Conservation (phyloP, 2,329 filamentous ascomycete species). For the Microcyclospora tardicrescens region DNA sequence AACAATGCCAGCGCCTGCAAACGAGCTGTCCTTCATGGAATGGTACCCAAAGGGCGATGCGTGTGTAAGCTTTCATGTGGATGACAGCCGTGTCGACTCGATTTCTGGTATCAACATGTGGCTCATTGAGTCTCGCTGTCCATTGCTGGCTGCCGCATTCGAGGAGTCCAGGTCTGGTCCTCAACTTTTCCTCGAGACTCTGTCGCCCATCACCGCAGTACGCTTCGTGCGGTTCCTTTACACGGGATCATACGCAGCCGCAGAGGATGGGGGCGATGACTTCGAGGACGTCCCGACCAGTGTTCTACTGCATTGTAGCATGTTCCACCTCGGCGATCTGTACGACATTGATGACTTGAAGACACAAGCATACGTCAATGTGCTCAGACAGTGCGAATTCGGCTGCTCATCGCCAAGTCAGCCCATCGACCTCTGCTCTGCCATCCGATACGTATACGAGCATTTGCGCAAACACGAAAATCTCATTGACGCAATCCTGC, state of each 20-base stretch:
- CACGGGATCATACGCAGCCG: slow-evolving; percentile 25
- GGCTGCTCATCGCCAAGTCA: slow-evolving; percentile 26
- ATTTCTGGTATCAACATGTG: slow-evolving; percentile 23
- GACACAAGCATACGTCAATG: slow-evolving; percentile 26
- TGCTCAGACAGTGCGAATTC: slow-evolving; percentile 27
- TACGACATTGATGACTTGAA: slow-evolving; percentile 29
- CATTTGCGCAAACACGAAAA: slow-evolving; percentile 15
- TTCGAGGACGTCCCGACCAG: slow-evolving; percentile 19
- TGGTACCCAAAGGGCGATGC: slow-evolving; percentile 15
- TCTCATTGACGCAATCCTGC: slow-evolving; percentile 27
- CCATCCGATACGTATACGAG: slow-evolving; percentile 24
- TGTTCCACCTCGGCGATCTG: slow-evolving; percentile 28
- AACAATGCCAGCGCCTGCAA: not conserved
- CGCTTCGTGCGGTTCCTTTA: slow-evolving; percentile 32
- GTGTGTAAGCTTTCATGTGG: slow-evolving; percentile 20
- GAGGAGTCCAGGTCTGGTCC: slow-evolving; percentile 22
- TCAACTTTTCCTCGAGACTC: slow-evolving; percentile 27
- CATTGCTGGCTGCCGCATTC: slow-evolving; percentile 28
- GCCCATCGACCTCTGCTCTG: slow-evolving; percentile 27
- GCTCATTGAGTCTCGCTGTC: slow-evolving; percentile 24
- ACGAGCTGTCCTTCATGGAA: slow-evolving; percentile 11
- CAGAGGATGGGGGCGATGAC: slow-evolving; percentile 10
- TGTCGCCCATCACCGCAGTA: slow-evolving; percentile 20
- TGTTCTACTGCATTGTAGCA: slow-evolving; percentile 28
- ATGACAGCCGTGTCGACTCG: slow-evolving; percentile 19